Base-by-base conservation (phyloP, 2,329 filamentous ascomycete genomes). In the Fusarium xyrophilum region DNA sequence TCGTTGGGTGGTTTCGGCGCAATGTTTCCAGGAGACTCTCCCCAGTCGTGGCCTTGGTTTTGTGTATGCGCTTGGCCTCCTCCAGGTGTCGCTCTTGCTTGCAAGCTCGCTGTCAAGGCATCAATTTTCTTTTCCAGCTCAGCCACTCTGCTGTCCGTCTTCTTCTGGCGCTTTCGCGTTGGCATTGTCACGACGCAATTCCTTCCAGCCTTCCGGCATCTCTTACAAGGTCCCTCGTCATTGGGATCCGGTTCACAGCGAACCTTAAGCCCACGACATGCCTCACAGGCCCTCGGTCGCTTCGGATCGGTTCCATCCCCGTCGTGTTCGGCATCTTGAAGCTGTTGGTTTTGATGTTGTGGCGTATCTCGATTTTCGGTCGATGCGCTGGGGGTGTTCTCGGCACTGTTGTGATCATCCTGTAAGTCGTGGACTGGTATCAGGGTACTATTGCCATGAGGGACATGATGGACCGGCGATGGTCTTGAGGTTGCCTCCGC, bases 61-160 rank as follows among this genome's bases (percentile, higher is more conserved):
- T 60, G 63, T n/a, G 46, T n/a, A 52, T 58, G 56, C 21, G 43
- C 55, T 38, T 65, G 62, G 17, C 56, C 60, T 44, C 64, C 72
- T n/a, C 52, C 38, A 30, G 68, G 69, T 17, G 73, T 62, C n/a
- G 67, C 75, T 32, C 79, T 73, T 12, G 91, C 88, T 46, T 93
- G 89, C 68, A 97, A 77, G 36, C 89, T 93, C 10, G 93, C 92
- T 11, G 92, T 97, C 76, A 97, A 78, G 12, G 91, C 92, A 81
- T 97, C 93, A 68, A 97, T 95, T 82, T 96, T 96, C 83, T 91
- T 93, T 82, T 97, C 93, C 53, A 97, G 84, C 82, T 97, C 93
- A 12, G 93, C 91, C 15, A 97, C 93, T 53, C 93, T 86, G 69
- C 89, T 95, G 77, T 97, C 94, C 56, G 92, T 93, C 83, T 97